A percentile compares a stretch with the other conserved stretches of the same genome.
These are phyloP conservation scores for Aschersonia sp. DNA, from an alignment of 2,329 filamentous ascomycete species.

Conservation along the genomic window DNA sequence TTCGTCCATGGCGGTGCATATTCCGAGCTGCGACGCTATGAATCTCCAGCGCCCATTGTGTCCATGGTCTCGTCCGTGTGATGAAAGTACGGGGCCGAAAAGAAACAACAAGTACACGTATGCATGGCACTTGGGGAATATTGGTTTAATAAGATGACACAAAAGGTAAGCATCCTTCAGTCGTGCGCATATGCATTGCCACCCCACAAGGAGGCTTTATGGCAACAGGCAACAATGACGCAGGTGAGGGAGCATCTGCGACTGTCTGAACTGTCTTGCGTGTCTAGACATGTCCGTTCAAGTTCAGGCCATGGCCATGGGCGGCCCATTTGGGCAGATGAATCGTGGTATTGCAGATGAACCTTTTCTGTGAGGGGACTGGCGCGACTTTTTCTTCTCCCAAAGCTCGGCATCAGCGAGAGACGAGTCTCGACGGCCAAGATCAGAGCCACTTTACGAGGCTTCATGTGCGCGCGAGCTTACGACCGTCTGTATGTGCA, in stretches of 20 bases:
- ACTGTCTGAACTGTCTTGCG: too few relatives aligned
- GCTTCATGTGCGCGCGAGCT: background rate
- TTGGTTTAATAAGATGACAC: too few relatives aligned
- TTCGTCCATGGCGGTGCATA: too few relatives aligned
- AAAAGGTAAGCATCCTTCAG: too few relatives aligned
- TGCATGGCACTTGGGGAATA: background rate
- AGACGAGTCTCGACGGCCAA: background rate
- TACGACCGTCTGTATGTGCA: background rate
- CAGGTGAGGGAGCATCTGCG: background rate
- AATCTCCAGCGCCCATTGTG: too few relatives aligned
- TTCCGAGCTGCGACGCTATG: too few relatives aligned
- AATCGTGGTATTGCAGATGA: too few relatives aligned
- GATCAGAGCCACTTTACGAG: background rate
- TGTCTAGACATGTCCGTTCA: too few relatives aligned
- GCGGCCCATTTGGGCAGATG: too few relatives aligned
- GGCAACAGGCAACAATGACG: background rate
- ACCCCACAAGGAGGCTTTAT: background rate
- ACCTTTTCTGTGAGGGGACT: background rate
- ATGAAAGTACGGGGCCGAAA: background rate
- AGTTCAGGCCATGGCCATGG: background rate
- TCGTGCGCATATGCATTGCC: background rate
- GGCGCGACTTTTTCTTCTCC: background rate
- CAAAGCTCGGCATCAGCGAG: too few relatives aligned
- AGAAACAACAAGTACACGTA: background rate
- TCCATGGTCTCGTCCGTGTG: background rate